Percentiles rank a stretch among this genome's conserved stretches.
These are phyloP conservation scores for Canavalia gladiata DNA, from an alignment of 306 rosid species.

Conservation along the genomic window DNA sequence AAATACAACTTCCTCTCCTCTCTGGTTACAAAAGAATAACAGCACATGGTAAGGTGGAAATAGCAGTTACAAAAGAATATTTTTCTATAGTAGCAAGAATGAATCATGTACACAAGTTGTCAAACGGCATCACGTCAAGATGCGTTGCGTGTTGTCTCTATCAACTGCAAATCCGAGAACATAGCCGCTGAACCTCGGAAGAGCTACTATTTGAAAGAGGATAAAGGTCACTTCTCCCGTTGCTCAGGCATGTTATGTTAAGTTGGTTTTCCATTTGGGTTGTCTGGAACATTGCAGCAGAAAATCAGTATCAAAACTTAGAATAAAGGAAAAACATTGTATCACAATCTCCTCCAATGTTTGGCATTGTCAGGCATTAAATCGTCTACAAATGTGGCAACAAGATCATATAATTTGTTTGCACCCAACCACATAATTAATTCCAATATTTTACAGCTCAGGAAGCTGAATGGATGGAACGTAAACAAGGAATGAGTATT, in stretches of 20 bases:
- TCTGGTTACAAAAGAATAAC: constrained; percentile 39
- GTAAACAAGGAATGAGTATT: constrained; percentile 39
- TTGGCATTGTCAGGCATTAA: neutral
- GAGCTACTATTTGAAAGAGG: constrained; percentile 50
- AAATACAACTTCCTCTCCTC: constrained; percentile 31
- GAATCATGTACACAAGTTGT: constrained; percentile 44
- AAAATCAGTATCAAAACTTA: constrained; percentile 41
- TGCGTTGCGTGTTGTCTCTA: constrained; percentile 37
- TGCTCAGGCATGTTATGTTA: constrained; percentile 72
- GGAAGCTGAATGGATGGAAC: constrained; percentile 36
- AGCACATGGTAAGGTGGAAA: neutral
- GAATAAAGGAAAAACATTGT: neutral
- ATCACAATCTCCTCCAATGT: constrained; percentile 5
- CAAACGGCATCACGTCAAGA: constrained; percentile 30
- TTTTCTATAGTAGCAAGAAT: constrained; percentile 36
- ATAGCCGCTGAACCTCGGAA: constrained; percentile 55
- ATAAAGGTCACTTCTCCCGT: constrained; percentile 58
- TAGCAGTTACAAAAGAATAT: constrained; percentile 3
- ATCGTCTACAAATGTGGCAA: constrained; percentile 24
- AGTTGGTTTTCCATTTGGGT: constrained; percentile 61
- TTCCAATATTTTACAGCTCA: neutral
- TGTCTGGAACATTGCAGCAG: constrained; percentile 54
- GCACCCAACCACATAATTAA: neutral
- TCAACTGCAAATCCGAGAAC: constrained; percentile 66
- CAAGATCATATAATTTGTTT: constrained; percentile 16